phyloP scores from a whole-genome alignment of 805 yeast species.

The Lipomyces sp. region DNA sequence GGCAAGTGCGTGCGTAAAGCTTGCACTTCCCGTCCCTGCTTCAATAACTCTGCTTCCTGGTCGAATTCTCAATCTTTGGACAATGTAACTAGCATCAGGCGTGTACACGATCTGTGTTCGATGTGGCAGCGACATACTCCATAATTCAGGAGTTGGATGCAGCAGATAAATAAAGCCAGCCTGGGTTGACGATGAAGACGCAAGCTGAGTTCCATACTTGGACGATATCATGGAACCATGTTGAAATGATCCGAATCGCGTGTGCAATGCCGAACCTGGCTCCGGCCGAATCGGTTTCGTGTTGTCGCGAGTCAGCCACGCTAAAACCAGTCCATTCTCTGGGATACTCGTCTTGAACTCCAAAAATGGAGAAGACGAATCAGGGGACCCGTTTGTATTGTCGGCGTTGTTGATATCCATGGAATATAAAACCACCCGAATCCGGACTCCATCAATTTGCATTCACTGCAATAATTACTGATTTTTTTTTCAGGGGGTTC shows the following conservation, averaged over 20 bases:
- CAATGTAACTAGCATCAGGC: constrained; percentile 89
- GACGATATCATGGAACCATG: constrained; percentile 82
- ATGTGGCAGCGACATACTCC: constrained; percentile 96
- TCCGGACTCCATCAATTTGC: neutral
- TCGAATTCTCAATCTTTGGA: constrained; percentile 75
- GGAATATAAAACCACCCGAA: neutral
- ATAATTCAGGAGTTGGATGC: constrained; percentile 92
- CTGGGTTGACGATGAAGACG: constrained; percentile 60
- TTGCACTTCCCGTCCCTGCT: constrained; percentile 98
- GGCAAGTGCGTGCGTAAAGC: constrained; percentile 90
- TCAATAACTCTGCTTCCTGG: constrained; percentile 84
- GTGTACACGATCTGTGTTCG: constrained; percentile 97
- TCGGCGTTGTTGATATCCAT: neutral
- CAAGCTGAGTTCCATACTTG: constrained; percentile 81
- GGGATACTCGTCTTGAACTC: constrained; percentile 69
- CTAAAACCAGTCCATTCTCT: constrained; percentile 85
- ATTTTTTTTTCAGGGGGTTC: neutral
- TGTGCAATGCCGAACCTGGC: constrained; percentile 54
- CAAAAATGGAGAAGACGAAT: constrained; percentile 54
- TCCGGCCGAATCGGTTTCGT: constrained; percentile 71
- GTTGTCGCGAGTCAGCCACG: constrained; percentile 79
- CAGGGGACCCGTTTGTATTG: neutral
- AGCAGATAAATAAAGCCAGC: constrained; percentile 88
- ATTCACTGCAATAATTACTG: too few species aligned
- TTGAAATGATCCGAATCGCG: constrained; percentile 89